Evolutionary conservation across 2,329 filamentous ascomycete species (phyloP).

Genomic region (Fusarium sp.): DNA sequence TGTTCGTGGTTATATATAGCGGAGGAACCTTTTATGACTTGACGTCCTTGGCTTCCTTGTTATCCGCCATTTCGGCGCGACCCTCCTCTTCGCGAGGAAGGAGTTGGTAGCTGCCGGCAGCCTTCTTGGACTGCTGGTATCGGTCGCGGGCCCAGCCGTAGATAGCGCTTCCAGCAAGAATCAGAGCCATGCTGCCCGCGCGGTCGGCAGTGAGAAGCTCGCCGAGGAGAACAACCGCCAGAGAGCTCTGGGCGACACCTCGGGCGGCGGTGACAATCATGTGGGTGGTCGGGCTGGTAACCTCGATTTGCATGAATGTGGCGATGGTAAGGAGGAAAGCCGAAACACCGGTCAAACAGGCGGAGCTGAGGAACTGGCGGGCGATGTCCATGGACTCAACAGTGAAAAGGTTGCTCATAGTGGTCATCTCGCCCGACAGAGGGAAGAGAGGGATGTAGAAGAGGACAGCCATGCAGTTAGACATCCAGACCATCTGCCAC

Average conservation of each 20-base stretch:
- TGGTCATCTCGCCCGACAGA: constrained; percentile 42
- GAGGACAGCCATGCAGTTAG: constrained; percentile 44
- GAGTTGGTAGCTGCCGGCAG: constrained; percentile 42
- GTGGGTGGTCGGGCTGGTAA: constrained; percentile 46
- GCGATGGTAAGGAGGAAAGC: constrained; percentile 46
- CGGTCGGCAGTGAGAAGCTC: constrained; percentile 44
- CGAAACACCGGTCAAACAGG: constrained; percentile 43
- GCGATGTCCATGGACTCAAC: constrained; percentile 31
- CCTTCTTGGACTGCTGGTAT: constrained; percentile 44
- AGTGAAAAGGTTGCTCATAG: constrained; percentile 37
- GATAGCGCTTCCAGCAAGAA: constrained; percentile 42
- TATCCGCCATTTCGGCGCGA: constrained; percentile 27
- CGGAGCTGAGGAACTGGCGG: constrained; percentile 41
- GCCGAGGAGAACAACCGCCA: constrained; percentile 44
- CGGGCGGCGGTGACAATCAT: constrained; percentile 47
- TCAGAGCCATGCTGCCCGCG: constrained; percentile 45
- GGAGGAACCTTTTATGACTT: constrained; percentile 15
- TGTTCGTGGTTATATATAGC: constrained; percentile 5
- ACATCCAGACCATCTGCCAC: constrained; percentile 49
- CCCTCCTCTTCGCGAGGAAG: constrained; percentile 39
- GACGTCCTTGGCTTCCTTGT: constrained; percentile 34
- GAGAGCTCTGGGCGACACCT: constrained; percentile 45
- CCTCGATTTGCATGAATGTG: constrained; percentile 47
- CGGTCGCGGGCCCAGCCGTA: constrained; percentile 46
- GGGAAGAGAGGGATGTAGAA: constrained; percentile 45